Evolutionary conservation across 2,329 filamentous ascomycete genomes (phyloP), one percentile per base, ranked within the genome.

Genomic region (Sodiomyces alkalinus): DNA sequence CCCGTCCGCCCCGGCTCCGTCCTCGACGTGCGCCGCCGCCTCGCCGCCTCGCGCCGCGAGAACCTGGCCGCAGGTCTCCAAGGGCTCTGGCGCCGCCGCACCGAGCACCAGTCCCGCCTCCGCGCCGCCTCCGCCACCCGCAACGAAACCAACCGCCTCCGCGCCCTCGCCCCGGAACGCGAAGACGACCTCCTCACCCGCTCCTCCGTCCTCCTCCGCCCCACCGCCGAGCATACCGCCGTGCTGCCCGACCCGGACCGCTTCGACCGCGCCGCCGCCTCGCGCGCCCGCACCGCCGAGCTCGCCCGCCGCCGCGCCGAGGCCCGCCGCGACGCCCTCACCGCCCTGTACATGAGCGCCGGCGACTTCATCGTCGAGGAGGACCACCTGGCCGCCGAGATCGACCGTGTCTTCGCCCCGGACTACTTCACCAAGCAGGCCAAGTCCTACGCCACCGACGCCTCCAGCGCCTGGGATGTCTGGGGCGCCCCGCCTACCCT

Each of bases 281-380:
- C 58, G 27, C 49, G 46, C 4, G 42, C 34, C 20, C 55, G 52
- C 24, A 57, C 60, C 10, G 50, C 51, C 10, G 53, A 56, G 10
- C 49, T 64, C 22, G 49, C 60, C 18, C 55, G 52, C 7, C 49
- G 57, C 29, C 73, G 74, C 46, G 59, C 62, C 23, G 63, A 74
- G 33, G 61, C 64, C 29, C 69, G 79, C 28, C 64, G 69, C 35
- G 72, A 87, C 39, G 68, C 76, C 11, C 56, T 98, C 17, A 82
- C 93, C 53, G 74, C 81, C 33, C 67, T 98, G 9, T 98, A 98
- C 56, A 80, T 90, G 57, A 80, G 85, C 41, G 85, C 90, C 5
- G 70, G 79, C 16, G 61, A 71, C 21, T 98, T 96, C 56, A 94
- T 98, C 47, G 75, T 83, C 12, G 75, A 68, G 15, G 85, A 92